phyloP scores from a whole-genome alignment of 176 grass and related monocot genomes.

The Ananas comosus region DNA sequence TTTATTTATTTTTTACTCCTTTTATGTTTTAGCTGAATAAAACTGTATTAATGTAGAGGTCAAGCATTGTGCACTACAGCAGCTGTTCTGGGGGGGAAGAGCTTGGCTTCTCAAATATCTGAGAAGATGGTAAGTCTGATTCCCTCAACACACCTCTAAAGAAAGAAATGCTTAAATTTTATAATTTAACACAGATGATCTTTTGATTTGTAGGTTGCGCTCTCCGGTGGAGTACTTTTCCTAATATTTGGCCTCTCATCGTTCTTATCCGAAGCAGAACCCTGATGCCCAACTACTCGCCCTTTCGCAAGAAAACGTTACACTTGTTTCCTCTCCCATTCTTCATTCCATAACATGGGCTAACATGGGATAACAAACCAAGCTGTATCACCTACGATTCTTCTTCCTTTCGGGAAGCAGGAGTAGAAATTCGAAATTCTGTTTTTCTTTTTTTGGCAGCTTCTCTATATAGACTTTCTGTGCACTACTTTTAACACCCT shows the following conservation, averaged over 20 bases:
- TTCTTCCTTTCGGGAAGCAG: too few relatives aligned
- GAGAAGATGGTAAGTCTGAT: slow-evolving; percentile 67
- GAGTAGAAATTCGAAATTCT: too few relatives aligned
- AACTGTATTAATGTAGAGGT: slow-evolving; percentile 30
- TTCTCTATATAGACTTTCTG: too few relatives aligned
- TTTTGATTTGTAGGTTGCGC: slow-evolving; percentile 9
- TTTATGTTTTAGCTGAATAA: slow-evolving; percentile 1
- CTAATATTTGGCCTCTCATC: slow-evolving; percentile 14
- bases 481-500: too few relatives aligned
- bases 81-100: slow-evolving; percentile 91
- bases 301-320: too few relatives aligned
- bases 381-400: too few relatives aligned
- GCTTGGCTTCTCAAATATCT: slow-evolving; percentile 93
- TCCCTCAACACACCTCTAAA: background rate
- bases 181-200: background rate
- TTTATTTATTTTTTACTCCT: background rate
- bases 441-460: too few relatives aligned
- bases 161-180: background rate
- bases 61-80: slow-evolving; percentile 96
- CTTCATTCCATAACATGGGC: too few relatives aligned
- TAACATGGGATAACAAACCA: too few relatives aligned
- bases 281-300: background rate
- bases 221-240: slow-evolving; percentile 18
- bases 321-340: too few relatives aligned
- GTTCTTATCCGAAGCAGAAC: slow-evolving; percentile 4